Base-by-base conservation (phyloP, 2,329 filamentous ascomycete genomes). In the Raffaelea arxii region DNA sequence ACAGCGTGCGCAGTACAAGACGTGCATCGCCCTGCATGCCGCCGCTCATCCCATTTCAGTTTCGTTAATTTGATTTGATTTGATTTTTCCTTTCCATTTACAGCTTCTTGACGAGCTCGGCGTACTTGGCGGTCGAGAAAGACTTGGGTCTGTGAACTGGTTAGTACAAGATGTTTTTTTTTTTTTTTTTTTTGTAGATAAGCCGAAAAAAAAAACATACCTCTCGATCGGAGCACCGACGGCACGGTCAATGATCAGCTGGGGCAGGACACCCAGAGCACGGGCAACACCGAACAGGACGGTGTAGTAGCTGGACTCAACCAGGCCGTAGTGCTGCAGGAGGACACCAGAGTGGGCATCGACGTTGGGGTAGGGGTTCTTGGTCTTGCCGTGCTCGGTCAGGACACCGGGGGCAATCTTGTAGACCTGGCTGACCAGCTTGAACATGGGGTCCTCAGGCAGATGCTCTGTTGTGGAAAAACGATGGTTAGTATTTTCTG, bases 381-480 rank as follows among this genome's bases (percentile, higher is more conserved):
- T 97, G 78, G 91, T 97, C 87, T 98, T 98, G 75, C 92, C 92
- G 77, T 98, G 92, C 83, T 98, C 89, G 57, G 92, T 98, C 67
- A 98, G 78, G 61, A 98, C 92, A 63, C 84, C 86, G 55, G 92
- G 92, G 55, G 92, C 92, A 62, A 98, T 97, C 87, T 98, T 98
- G 86, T 97, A 98, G 60, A 98, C 92, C 77, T 98, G 92, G 80
- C 86, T 94, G 74, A 98, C 92, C 59, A 98, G 86, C 82, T 98
- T 89, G 87, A 96, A 98, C 90, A 98, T 94, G 62, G 91, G 90
- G 79, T 97, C 92, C 63, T 95, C 79, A 64, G 91, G 87, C 67
- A 96, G 82, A 68, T 96, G 87, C 75, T 86, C 66, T 45, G 12
- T 12, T 14, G n/a, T 6, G 12, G 6, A 35, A 41, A 44, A 48